These are phyloP conservation scores for Thelonectria olida DNA, from an alignment of 2,329 filamentous ascomycete genomes.

Conservation along the genomic window DNA sequence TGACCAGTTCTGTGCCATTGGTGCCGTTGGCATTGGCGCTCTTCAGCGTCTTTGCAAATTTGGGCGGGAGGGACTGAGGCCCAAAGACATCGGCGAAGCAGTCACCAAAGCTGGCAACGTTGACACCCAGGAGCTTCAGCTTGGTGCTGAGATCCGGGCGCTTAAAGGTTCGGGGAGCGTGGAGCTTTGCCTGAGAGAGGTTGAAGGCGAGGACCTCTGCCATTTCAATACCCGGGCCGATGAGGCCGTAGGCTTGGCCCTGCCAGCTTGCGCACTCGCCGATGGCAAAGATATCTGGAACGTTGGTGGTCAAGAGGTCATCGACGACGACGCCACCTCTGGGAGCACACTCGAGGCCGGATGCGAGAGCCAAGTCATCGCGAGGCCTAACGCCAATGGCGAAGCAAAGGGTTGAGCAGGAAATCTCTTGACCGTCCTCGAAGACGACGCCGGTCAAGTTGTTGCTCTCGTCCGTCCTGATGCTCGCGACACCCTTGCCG, in stretches of 20 bases:
- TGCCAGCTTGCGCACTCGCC: constrained; percentile 94
- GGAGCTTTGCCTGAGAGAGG: constrained; percentile 81
- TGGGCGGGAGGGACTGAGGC: constrained; percentile 76
- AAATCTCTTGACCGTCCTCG: constrained; percentile 80
- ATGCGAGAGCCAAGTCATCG: constrained; percentile 76
- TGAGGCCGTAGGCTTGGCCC: constrained; percentile 86
- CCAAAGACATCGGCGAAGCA: constrained; percentile 92
- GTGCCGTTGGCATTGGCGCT: constrained; percentile 29
- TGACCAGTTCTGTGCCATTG: too few relatives aligned
- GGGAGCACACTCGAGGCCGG: constrained; percentile 77
- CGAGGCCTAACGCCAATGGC: constrained; percentile 86
- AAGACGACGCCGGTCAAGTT: constrained; percentile 79
- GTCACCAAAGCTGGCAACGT: constrained; percentile 93
- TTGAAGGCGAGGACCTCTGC: constrained; percentile 92
- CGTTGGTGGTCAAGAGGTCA: constrained; percentile 73
- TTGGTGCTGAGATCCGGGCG: constrained; percentile 90
- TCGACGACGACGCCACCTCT: constrained; percentile 79
- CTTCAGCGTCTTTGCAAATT: constrained; percentile 50
- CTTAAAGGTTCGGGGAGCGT: constrained; percentile 76
- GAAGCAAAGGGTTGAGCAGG: constrained; percentile 86
- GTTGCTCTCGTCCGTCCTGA: constrained; percentile 74
- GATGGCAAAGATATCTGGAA: constrained; percentile 81
- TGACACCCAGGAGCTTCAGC: constrained; percentile 86
- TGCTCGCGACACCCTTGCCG: constrained; percentile 77
- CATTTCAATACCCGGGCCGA: constrained; percentile 92